Conservation (phyloP, 164 flowering plant species). For the Houttuynia cordata region DNA sequence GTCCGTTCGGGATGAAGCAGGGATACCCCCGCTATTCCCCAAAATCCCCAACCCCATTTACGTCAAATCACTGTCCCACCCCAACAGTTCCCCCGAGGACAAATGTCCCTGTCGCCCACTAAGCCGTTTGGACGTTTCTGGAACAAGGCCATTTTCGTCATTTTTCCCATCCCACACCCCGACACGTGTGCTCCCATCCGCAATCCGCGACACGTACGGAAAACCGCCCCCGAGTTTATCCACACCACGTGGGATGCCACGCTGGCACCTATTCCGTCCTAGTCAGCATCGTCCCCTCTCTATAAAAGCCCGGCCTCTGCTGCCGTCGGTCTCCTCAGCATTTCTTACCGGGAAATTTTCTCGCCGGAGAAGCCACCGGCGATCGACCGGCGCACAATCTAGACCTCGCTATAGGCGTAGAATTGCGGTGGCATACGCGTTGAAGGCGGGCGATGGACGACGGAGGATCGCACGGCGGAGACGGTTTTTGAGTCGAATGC, state of each 20-base stretch:
- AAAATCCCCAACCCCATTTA: too few species aligned
- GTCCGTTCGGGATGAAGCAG: too few species aligned
- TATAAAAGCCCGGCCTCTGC: neutral
- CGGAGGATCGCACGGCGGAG: neutral
- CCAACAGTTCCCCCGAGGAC: too few species aligned
- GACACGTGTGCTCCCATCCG: neutral
- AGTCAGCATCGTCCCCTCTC: neutral
- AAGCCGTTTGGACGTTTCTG: too few species aligned
- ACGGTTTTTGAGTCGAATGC: neutral
- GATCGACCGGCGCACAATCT: too few species aligned
- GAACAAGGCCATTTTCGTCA: neutral
- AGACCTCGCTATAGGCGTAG: too few species aligned
- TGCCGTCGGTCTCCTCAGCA: neutral
- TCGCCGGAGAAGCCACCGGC: neutral
- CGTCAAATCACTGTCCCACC: too few species aligned
- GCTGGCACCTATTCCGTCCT: neutral
- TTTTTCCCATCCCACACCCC: neutral
- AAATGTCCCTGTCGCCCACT: too few species aligned
- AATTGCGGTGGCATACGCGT: too few species aligned
- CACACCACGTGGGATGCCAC: neutral
- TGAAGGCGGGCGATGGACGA: neutral
- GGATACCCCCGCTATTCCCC: too few species aligned
- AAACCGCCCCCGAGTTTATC: neutral
- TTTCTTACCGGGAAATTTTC: neutral
- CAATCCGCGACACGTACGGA: neutral